Base-by-base conservation (phyloP, 768 basidiomycete species). In the Nidularia pulvinata region DNA sequence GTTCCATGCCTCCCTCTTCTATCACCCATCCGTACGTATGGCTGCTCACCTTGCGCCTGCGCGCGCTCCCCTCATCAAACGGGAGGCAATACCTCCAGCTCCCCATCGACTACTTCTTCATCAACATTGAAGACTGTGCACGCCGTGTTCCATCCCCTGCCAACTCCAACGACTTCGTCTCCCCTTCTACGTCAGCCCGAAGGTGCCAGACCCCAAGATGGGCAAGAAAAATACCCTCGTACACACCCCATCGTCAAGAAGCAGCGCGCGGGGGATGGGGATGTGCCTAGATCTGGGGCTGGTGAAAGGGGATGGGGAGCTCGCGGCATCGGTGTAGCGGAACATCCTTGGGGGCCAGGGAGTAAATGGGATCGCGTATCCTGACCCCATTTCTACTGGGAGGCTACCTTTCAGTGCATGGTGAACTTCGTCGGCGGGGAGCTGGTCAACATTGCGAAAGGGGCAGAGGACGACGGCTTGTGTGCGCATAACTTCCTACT, bases 101-200 rank as follows among this genome's bases (percentile, higher is more conserved):
- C 6, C 77, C 98, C 55, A 80, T 97, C 57, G 94, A 96, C 68
- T 94, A 97, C 72, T 97, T 95, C 74, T 98, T 98, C 77, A 75
- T 93, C 59, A 93, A 98, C 66, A 82, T 93, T 57, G 96, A 98
- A 65, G 89, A 91, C 64, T 89, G 85, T 98, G 47, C 88, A 95
- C 16, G 73, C 81, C 5, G 87, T 94, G 32, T 83, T 93, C 43
- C 87, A 88, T 49, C 86, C 88, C 6, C 77, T 66, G 9, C 50
- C 67, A 9, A 64, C 68, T 42, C 75, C 76, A 19, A 57, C 62
- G 9, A 55, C 7, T 75, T 77, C 60, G 36, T 60, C 25, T 73
- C n/a, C 79, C 2, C 46, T 81, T 81, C 56, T 81, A 80, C 59
- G 42, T 70, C 34, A 82, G 79, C 62, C 78, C 80, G 4, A 79